phyloP scores from a whole-genome alignment of 2,329 filamentous ascomycete species.

The Onygenales sp. region DNA sequence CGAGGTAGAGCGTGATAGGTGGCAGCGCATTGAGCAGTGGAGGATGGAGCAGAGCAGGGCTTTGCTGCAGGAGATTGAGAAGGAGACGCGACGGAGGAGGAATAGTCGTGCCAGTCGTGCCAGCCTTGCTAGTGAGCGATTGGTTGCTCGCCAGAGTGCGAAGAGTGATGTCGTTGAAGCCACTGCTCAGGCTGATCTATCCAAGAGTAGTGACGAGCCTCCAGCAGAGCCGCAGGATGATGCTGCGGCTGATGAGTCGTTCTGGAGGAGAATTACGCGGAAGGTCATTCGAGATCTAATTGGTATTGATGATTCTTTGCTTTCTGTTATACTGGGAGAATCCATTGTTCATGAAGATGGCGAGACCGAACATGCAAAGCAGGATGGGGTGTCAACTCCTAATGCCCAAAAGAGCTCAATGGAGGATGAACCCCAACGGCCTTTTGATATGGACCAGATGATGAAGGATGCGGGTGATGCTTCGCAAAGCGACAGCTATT shows the following conservation, averaged over 20 bases:
- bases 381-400: slow-evolving; percentile 6
- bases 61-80: slow-evolving; percentile 79
- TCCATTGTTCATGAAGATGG: slow-evolving; percentile 45
- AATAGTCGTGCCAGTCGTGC: slow-evolving; percentile 14
- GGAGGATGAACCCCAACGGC: neutral
- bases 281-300: slow-evolving; percentile 83
- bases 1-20: slow-evolving; percentile 61
- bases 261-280: slow-evolving; percentile 73
- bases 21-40: slow-evolving; percentile 83
- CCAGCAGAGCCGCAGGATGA: slow-evolving; percentile 45
- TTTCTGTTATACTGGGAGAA: slow-evolving; percentile 84
- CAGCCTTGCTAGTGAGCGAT: slow-evolving; percentile 17
- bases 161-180: neutral
- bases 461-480: slow-evolving; percentile 21
- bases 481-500: slow-evolving; percentile 20
- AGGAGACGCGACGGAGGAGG: slow-evolving; percentile 57
- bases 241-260: slow-evolving; percentile 50
- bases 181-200: slow-evolving; percentile 6
- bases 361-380: slow-evolving; percentile 12
- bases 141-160: slow-evolving; percentile 12
- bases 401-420: slow-evolving; percentile 9
- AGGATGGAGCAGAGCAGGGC: slow-evolving; percentile 80
- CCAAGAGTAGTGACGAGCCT: neutral
- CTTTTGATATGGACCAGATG: slow-evolving; percentile 23
- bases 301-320: slow-evolving; percentile 75